These are phyloP conservation scores for Thuidium tamariscinum DNA, from an alignment of 225 moss, liverwort and hornwort species.

Conservation along the genomic window DNA sequence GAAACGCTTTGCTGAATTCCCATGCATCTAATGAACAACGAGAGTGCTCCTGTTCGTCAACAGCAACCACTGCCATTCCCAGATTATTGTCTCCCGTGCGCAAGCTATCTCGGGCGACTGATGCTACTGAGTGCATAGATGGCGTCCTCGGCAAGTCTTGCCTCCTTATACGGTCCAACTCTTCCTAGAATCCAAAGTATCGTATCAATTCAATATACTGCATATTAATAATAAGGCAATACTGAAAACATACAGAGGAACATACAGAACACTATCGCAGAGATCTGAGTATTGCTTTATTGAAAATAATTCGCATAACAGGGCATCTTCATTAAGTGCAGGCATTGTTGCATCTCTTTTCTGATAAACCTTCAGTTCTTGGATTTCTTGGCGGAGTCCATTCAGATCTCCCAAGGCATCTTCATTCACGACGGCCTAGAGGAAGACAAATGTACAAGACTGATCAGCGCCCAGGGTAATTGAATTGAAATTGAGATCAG, in stretches of 20 bases:
- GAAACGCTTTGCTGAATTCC: constrained; percentile 27
- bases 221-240: neutral
- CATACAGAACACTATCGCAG: neutral
- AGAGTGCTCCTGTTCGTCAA: constrained; percentile 27
- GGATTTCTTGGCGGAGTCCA: constrained; percentile 54
- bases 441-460: neutral
- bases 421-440: constrained; percentile 54
- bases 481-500: neutral
- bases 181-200: constrained; percentile 34
- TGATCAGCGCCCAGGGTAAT: neutral
- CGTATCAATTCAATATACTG: neutral
- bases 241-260: neutral
- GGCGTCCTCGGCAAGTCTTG: constrained; percentile 53
- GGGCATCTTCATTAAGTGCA: neutral
- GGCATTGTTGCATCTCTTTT: neutral
- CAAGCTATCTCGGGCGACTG: constrained; percentile 8
- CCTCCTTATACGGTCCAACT: constrained; percentile 70
- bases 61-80: constrained; percentile 26
- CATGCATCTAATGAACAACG: constrained; percentile 41
- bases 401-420: constrained; percentile 57
- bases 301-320: neutral
- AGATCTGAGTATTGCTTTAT: neutral
- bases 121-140: constrained; percentile 16
- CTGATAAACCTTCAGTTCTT: constrained; percentile 47
- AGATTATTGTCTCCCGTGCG: constrained; percentile 14